These are phyloP conservation scores for Verticillium tricorpus DNA, from an alignment of 2,329 filamentous ascomycete species.

Conservation along the genomic window DNA sequence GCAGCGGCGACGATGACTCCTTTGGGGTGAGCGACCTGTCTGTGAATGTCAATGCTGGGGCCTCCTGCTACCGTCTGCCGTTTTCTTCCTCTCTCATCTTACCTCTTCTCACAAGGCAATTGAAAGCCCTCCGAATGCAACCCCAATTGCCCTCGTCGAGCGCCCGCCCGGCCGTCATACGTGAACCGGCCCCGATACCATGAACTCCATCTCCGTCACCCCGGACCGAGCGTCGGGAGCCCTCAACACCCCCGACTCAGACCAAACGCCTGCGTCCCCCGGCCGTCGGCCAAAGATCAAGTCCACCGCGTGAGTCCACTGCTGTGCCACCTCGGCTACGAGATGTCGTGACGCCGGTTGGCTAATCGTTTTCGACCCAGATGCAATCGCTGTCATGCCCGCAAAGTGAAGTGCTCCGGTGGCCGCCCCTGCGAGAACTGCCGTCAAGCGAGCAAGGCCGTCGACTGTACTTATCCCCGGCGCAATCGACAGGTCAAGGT, in stretches of 20 bases:
- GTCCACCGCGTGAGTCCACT: slow-evolving; percentile 9
- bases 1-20: not conserved
- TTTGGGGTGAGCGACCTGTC: not conserved
- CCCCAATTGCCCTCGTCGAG: not conserved
- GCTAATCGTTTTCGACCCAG: slow-evolving; percentile 9
- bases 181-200: not conserved
- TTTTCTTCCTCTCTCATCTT: not conserved
- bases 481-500: slow-evolving; percentile 27
- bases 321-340: too few relatives aligned
- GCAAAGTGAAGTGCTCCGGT: slow-evolving; percentile 29
- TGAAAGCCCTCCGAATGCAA: not conserved
- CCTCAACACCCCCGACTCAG: not conserved
- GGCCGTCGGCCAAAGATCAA: slow-evolving; percentile 8
- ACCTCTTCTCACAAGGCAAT: not conserved
- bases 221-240: not conserved
- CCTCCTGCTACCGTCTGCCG: not conserved
- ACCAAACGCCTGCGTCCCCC: not conserved
- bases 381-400: slow-evolving; percentile 23
- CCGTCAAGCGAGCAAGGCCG: slow-evolving; percentile 21
- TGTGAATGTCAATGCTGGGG: not conserved
- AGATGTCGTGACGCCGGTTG: too few relatives aligned
- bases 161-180: not conserved
- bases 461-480: slow-evolving; percentile 26
- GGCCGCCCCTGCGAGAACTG: slow-evolving; percentile 28
- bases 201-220: not conserved